Base-by-base conservation (phyloP, 202 grass and related monocot species). In the Hordeum pubiflorum region DNA sequence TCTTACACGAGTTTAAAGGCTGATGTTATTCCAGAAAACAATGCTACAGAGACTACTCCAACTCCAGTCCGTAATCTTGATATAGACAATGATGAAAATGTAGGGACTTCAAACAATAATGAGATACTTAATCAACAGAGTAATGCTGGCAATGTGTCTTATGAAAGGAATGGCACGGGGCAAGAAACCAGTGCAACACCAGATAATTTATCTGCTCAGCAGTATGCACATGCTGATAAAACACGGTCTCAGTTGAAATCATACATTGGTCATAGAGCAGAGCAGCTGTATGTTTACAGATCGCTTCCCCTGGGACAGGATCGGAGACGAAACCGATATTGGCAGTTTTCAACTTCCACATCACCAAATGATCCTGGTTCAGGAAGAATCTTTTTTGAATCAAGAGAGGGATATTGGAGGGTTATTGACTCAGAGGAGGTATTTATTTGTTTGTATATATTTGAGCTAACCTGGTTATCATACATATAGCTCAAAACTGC, bases 331-430 rank as follows among this genome's bases (percentile, higher is more conserved):
- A 98, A 98, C 54, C 83, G 89, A 20, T 98, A 98, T 87, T 98
- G 96, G 96, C 90, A 91, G 80, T 95, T 98, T 85, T 88, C 88
- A 50, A 88, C 96, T 46, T 95, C 92, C 58, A 78, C 89, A 69
- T 93, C 96, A 65, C 90, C 96, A 64, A 94, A 90, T 86, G 96
- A 98, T 87, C 92, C 92, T 88, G 90, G 96, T 63, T 89, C 92
- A 80, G 96, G 90, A 82, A 93, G 96, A 74, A 93, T 98, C 14
- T 93, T 95, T 82, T 98, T 98, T 75, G 96, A 98, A 73, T 95
- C 88, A 31, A 91, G 84, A 91, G 92, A 98, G 88, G 80, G 92
- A 33, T 74, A 84, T 66, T 98, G 96, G 96, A 86, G 88, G 84
- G 82, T 98, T 82, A 86, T 98, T 62, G 92, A 98, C 79, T 90